A percentile compares a stretch with the other conserved stretches of the same genome.
Evolutionary conservation across 2,329 filamentous ascomycete genomes (phyloP).

Genomic region (Onygena corvina): DNA sequence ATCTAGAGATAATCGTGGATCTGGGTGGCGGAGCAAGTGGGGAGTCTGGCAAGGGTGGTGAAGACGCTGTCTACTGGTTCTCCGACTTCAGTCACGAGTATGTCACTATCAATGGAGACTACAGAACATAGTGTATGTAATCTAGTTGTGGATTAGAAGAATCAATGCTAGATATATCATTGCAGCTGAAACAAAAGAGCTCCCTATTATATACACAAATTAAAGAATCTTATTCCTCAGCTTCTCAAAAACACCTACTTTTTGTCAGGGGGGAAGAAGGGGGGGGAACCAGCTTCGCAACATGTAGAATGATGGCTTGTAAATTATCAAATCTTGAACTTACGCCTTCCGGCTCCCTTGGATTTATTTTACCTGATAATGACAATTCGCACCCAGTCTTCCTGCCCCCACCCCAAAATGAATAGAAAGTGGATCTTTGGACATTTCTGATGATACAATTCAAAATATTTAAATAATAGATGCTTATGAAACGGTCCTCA

Average conservation of each 20-base stretch:
- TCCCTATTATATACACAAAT: conserved; percentile 13
- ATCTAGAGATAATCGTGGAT: conserved; percentile 50
- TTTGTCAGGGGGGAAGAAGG: background rate
- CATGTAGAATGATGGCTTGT: background rate
- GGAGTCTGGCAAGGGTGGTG: conserved; percentile 30
- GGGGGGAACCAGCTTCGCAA: background rate
- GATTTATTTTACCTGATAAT: conserved; percentile 4
- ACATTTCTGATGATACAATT: conserved; percentile 12
- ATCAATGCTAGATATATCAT: background rate
- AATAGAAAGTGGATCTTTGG: conserved; percentile 8
- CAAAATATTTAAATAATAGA: conserved; percentile 11
- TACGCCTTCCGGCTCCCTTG: background rate
- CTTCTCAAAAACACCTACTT: background rate
- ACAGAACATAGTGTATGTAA: conserved; percentile 42
- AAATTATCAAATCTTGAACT: conserved; percentile 6
- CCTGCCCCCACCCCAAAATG: background rate
- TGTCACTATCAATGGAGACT: conserved; percentile 58
- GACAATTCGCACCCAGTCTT: conserved; percentile 9
- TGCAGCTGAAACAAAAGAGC: background rate
- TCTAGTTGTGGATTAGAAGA: background rate
- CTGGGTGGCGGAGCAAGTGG: conserved; percentile 41
- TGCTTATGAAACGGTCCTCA: background rate
- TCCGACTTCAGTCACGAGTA: conserved; percentile 60
- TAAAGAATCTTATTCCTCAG: conserved; percentile 11
- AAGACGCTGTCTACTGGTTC: conserved; percentile 51